phyloP scores from a whole-genome alignment of 352 stramenopile species.

The Achlya hypogyna region DNA sequence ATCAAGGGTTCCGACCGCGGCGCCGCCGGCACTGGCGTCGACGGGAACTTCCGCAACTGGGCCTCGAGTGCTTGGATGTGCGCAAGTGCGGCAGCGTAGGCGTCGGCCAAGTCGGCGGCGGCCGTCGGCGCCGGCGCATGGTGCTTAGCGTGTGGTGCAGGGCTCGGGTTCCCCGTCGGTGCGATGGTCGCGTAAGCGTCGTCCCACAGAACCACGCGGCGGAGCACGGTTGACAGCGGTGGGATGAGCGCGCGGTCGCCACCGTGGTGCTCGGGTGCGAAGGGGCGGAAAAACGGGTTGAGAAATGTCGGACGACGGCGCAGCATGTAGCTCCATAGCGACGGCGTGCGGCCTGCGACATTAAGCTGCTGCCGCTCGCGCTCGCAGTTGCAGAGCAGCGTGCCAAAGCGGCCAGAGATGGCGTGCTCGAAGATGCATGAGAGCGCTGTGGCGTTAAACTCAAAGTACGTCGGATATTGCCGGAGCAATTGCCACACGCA shows the following conservation, averaged over 20 bases:
- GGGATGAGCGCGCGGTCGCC: slow-evolving; percentile 45
- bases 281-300: slow-evolving; percentile 56
- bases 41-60: slow-evolving; percentile 27
- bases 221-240: slow-evolving; percentile 39
- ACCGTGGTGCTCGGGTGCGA: slow-evolving; percentile 25
- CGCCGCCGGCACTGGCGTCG: not conserved
- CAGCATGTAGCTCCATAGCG: slow-evolving; percentile 57
- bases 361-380: slow-evolving; percentile 53
- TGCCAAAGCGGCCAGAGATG: slow-evolving; percentile 70
- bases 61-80: slow-evolving; percentile 49
- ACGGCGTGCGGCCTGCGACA: slow-evolving; percentile 44
- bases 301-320: slow-evolving; percentile 33
- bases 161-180: slow-evolving; percentile 14
- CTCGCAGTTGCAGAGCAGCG: slow-evolving; percentile 84
- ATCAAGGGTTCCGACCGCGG: slow-evolving; percentile 3
- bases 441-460: slow-evolving; percentile 71
- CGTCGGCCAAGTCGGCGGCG: slow-evolving; percentile 46
- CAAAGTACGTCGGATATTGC: slow-evolving; percentile 77
- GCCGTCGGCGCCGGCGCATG: not conserved
- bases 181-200: slow-evolving; percentile 66
- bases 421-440: slow-evolving; percentile 60
- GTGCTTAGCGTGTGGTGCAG: not conserved
- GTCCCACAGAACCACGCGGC: slow-evolving; percentile 70
- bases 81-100: slow-evolving; percentile 43
- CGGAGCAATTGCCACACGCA: slow-evolving; percentile 76